Evolutionary conservation across 1,139 yeast genomes (phyloP).

Genomic region (Taphrina sp.): DNA sequence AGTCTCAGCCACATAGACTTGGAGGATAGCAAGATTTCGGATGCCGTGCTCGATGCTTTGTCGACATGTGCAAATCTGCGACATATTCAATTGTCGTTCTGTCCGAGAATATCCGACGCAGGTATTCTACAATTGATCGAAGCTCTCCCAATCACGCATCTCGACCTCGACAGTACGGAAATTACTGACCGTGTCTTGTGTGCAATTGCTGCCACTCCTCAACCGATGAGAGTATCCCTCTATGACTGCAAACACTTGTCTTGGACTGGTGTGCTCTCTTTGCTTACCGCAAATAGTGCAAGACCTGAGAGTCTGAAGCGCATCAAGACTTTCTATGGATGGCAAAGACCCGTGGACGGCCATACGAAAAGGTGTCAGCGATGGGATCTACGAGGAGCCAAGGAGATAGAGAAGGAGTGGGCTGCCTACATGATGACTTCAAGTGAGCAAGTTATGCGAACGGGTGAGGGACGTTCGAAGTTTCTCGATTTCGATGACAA

Average conservation of each 20-base stretch:
- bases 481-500: conserved; percentile 23
- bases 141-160: conserved; percentile 30
- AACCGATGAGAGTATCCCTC: conserved; percentile 32
- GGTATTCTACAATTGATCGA: conserved; percentile 32
- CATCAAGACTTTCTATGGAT: conserved; percentile 34
- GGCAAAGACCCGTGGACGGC: conserved; percentile 34
- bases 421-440: conserved; percentile 32
- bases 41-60: conserved; percentile 30
- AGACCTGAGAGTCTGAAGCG: conserved; percentile 20
- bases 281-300: conserved; percentile 35
- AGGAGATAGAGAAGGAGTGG: conserved; percentile 34
- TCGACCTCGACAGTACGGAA: conserved; percentile 37
- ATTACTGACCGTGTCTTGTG: conserved; percentile 34
- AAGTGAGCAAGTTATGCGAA: conserved; percentile 13
- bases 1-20: conserved; percentile 36
- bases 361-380: conserved; percentile 25
- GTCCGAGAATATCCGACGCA: conserved; percentile 32
- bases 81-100: conserved; percentile 36
- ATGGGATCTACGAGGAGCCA: conserved; percentile 33
- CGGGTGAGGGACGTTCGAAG: conserved; percentile 14
- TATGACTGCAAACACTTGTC: conserved; percentile 37
- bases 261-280: conserved; percentile 35
- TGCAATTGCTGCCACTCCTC: conserved; percentile 16
- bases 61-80: conserved; percentile 22
- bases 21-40: conserved; percentile 35